These are phyloP conservation scores for Lipomyces sp. DNA, from an alignment of 805 yeast genomes.

Conservation along the genomic window DNA sequence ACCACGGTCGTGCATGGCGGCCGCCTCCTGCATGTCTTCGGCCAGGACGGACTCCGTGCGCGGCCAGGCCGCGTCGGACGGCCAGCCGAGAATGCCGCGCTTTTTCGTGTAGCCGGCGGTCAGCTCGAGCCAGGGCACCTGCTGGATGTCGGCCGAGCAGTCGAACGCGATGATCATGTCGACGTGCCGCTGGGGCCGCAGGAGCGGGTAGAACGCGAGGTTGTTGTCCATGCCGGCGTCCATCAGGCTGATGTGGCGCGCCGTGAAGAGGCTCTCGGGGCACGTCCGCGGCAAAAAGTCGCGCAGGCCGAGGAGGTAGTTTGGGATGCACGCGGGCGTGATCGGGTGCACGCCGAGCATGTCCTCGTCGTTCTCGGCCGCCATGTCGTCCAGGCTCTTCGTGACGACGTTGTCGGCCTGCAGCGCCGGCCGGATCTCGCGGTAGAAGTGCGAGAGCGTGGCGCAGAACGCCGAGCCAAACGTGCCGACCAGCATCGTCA, in stretches of 20 bases:
- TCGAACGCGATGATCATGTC: slow-evolving; percentile 62
- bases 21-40: slow-evolving; percentile 10
- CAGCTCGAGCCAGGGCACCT: slow-evolving; percentile 32
- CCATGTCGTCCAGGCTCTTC: slow-evolving; percentile 19
- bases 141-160: slow-evolving; percentile 43
- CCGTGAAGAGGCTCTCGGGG: slow-evolving; percentile 22
- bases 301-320: slow-evolving; percentile 27
- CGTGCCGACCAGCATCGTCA: slow-evolving; percentile 29
- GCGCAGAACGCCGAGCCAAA: slow-evolving; percentile 34
- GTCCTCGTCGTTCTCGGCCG: slow-evolving; percentile 26
- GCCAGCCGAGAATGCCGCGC: slow-evolving; percentile 31
- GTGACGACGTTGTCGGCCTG: slow-evolving; percentile 11
- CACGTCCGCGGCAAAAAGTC: slow-evolving; percentile 17
- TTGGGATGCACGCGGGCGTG: slow-evolving; percentile 28
- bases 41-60: not conserved
- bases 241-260: slow-evolving; percentile 25
- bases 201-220: slow-evolving; percentile 50
- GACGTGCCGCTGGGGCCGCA: slow-evolving; percentile 53
- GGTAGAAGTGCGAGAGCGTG: slow-evolving; percentile 29
- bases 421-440: slow-evolving; percentile 28
- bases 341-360: slow-evolving; percentile 30
- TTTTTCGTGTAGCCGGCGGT: slow-evolving; percentile 30
- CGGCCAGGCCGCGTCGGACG: slow-evolving; percentile 24
- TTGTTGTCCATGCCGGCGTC: slow-evolving; percentile 34
- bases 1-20: slow-evolving; percentile 2